A percentile compares a stretch with the other conserved stretches of the same genome.
Evolutionary conservation across 768 basidiomycete genomes (phyloP).

Genomic region (Suillus fuscotomentosus): DNA sequence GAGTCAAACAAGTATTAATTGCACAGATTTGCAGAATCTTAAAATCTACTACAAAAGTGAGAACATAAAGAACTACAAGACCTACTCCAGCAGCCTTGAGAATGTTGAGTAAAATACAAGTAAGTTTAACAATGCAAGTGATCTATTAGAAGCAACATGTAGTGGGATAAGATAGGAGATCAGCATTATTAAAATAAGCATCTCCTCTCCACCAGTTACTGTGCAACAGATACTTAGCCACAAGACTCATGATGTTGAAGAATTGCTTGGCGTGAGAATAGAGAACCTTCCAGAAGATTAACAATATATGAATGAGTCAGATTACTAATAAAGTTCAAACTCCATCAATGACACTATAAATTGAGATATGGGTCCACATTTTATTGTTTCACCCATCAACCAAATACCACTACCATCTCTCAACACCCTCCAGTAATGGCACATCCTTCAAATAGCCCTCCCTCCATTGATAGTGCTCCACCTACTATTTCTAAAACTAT

Average conservation of each 20-base stretch:
- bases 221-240: not conserved
- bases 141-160: not conserved
- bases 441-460: not conserved
- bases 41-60: too few relatives aligned
- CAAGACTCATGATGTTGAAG: not conserved
- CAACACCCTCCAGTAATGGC: not conserved
- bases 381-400: not conserved
- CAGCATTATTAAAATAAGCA: not conserved
- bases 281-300: not conserved
- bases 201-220: not conserved
- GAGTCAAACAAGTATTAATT: too few relatives aligned
- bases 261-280: not conserved
- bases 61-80: too few relatives aligned
- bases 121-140: not conserved
- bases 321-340: conserved; percentile 1
- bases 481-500: not conserved
- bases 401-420: not conserved
- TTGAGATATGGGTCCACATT: not conserved
- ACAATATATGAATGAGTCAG: not conserved
- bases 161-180: not conserved
- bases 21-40: too few relatives aligned
- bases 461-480: not conserved
- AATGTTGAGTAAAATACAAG: not conserved
- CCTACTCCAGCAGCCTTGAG: too few relatives aligned
- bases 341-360: not conserved